A percentile compares a stretch with the other conserved stretches of the same genome.
Evolutionary conservation across 164 flowering plant genomes (phyloP).

Genomic region (Magnolia changhungtana): DNA sequence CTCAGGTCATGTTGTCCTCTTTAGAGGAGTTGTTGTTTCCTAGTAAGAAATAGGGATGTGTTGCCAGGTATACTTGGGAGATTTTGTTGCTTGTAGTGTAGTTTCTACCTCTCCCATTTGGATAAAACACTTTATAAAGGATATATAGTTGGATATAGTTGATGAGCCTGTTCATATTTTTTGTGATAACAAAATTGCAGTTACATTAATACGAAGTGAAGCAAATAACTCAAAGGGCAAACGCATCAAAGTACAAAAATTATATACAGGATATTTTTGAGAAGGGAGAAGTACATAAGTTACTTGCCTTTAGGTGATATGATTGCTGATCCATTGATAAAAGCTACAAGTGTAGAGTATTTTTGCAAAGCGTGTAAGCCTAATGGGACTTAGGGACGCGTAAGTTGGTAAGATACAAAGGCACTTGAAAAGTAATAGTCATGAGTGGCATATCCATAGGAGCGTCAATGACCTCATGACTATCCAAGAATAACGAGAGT

Average conservation of each 20-base stretch:
- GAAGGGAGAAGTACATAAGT: neutral
- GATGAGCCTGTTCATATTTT: neutral
- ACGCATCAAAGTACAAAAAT: neutral
- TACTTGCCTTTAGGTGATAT: neutral
- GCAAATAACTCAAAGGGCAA: neutral
- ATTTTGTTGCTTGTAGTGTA: neutral
- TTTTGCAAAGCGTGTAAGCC: no score
- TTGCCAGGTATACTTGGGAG: neutral
- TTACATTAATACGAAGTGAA: neutral
- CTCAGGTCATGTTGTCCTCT: neutral
- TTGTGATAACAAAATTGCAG: neutral
- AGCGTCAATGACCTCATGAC: no score
- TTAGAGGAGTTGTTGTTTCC: no score
- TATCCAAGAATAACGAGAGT: no score
- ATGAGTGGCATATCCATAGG: no score
- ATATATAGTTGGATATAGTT: neutral
- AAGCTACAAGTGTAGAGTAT: neutral
- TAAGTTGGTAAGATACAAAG: no score
- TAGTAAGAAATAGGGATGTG: conserved; percentile 2
- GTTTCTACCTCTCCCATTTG: neutral
- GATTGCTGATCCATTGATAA: neutral
- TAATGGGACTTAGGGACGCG: no score
- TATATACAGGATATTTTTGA: conserved; percentile 1
- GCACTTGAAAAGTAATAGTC: no score
- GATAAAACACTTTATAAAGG: neutral